These are phyloP conservation scores for Chlamydomonas asymmetrica DNA, from an alignment of 139 green algal genomes.

Conservation along the genomic window DNA sequence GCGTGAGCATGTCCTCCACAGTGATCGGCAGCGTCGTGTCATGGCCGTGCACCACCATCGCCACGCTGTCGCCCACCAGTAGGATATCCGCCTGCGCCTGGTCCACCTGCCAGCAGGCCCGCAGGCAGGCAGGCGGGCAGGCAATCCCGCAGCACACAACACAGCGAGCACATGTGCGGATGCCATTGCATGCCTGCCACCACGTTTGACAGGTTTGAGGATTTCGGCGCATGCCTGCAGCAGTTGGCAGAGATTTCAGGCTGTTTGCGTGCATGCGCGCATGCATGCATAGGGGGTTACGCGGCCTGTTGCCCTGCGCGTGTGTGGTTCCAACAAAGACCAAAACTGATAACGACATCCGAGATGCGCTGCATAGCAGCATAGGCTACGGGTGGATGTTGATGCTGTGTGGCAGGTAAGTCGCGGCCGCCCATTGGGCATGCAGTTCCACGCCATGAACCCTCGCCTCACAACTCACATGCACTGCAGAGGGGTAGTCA, in stretches of 20 bases:
- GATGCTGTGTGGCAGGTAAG: no score
- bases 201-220: neutral
- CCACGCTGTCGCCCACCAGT: conserved; percentile 94
- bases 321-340: neutral
- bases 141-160: neutral
- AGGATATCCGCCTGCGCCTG: conserved; percentile 88
- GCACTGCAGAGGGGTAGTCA: conserved; percentile 97
- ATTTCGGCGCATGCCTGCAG: neutral
- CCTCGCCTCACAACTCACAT: no score
- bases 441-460: no score
- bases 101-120: conserved; percentile 87
- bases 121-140: neutral
- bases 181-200: neutral
- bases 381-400: no score
- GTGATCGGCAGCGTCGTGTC: conserved; percentile 98
- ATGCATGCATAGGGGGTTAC: neutral
- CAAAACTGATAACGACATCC: conserved; percentile 17
- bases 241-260: neutral
- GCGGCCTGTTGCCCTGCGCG: neutral
- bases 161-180: neutral
- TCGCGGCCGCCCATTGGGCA: no score
- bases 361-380: neutral
- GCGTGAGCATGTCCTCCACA: conserved; percentile 95
- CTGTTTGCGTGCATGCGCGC: neutral
- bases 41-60: conserved; percentile 99